Conservation (phyloP, 306 rosid genomes). For the Luffa acutangula region DNA sequence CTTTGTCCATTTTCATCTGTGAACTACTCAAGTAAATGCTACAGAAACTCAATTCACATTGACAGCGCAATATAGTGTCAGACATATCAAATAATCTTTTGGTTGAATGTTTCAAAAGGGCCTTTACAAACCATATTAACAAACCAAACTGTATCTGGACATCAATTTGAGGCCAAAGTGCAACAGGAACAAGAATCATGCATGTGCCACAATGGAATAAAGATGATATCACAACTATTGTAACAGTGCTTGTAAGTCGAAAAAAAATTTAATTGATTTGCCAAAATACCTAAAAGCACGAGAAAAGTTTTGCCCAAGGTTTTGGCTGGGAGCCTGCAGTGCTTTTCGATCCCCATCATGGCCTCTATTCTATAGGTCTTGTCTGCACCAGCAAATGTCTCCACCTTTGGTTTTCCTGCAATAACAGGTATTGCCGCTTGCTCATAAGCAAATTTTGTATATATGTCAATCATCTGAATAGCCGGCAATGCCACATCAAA, state of each 20-base stretch:
- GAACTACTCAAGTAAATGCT: slow-evolving; percentile 39
- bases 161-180: not conserved
- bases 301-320: slow-evolving; percentile 94
- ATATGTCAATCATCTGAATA: slow-evolving; percentile 83
- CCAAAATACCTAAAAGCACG: slow-evolving; percentile 68
- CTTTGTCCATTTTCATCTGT: slow-evolving; percentile 80
- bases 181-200: not conserved
- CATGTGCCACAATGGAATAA: not conserved
- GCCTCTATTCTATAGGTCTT: slow-evolving; percentile 94
- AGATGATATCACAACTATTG: not conserved
- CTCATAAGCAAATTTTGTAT: slow-evolving; percentile 84
- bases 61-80: not conserved
- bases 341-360: slow-evolving; percentile 98
- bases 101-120: not conserved
- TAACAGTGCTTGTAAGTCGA: not conserved
- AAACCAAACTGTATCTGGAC: not conserved
- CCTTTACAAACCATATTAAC: not conserved
- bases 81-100: not conserved
- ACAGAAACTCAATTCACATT: slow-evolving; percentile 13
- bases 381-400: slow-evolving; percentile 94
- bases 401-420: slow-evolving; percentile 84
- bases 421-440: slow-evolving; percentile 92
- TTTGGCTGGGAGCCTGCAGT: slow-evolving; percentile 95
- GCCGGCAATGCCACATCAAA: slow-evolving; percentile 58
- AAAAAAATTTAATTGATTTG: not conserved